Evolutionary conservation across 148 eudicot species (phyloP).

Genomic region (Chenopodium album): DNA sequence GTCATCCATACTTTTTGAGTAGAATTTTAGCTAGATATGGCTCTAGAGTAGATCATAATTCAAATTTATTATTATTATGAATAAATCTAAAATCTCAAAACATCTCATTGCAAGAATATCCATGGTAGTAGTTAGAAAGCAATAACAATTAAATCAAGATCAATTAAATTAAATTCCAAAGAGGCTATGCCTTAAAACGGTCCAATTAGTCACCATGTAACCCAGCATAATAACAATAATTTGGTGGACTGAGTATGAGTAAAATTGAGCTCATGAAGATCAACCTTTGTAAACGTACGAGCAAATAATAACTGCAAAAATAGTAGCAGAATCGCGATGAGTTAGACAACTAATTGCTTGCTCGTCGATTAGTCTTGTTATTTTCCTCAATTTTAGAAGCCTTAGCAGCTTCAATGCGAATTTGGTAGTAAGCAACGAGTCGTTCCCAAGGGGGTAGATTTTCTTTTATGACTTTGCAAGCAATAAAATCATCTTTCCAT

Average conservation of each 20-base stretch:
- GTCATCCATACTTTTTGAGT: no score
- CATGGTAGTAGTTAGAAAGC: no score
- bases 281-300: not conserved
- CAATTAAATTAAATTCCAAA: no score
- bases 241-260: not conserved
- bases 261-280: not conserved
- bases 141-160: no score
- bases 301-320: not conserved
- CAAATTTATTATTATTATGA: no score
- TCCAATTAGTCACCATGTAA: not conserved
- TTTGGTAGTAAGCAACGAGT: constrained; percentile 26
- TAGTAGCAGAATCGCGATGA: not conserved
- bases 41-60: no score
- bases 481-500: constrained; percentile 24
- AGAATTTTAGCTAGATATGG: no score
- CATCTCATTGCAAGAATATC: no score
- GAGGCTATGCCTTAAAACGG: no score
- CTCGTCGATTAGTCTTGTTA: not conserved
- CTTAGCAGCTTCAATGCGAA: constrained; percentile 30
- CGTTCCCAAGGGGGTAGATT: constrained; percentile 32
- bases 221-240: not conserved
- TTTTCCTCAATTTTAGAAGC: not conserved
- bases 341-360: not conserved
- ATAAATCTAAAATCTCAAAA: no score
- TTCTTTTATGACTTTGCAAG: not conserved